Conservation (phyloP, 306 rosid genomes). For the Rosa rugosa region DNA sequence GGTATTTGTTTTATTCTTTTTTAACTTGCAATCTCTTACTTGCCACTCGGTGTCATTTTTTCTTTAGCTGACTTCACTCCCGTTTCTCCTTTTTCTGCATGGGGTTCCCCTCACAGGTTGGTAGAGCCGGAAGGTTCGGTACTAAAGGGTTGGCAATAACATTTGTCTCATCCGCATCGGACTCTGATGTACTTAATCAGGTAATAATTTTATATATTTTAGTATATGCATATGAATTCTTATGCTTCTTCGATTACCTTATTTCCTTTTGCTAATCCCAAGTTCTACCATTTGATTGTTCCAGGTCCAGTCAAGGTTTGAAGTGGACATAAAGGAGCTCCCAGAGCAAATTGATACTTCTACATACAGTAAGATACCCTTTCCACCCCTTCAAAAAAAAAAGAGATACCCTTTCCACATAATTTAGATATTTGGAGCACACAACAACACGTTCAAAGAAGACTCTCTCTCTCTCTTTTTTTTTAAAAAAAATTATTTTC, state of each 20-base stretch:
- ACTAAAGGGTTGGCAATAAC: slow-evolving; percentile 99
- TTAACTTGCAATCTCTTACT: neutral
- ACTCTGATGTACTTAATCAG: slow-evolving; percentile 89
- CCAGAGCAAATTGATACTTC: slow-evolving; percentile 98
- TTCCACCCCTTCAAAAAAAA: too few species aligned
- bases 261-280: neutral
- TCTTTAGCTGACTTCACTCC: neutral
- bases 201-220: slow-evolving; percentile 32
- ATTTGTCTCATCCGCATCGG: slow-evolving; percentile 85
- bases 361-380: slow-evolving; percentile 67
- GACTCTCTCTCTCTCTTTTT: too few species aligned
- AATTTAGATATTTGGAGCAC: neutral
- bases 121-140: slow-evolving; percentile 97
- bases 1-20: slow-evolving; percentile 34
- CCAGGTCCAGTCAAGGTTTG: slow-evolving; percentile 98
- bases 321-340: slow-evolving; percentile 93
- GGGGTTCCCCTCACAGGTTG: slow-evolving; percentile 51
- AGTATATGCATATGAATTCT: neutral
- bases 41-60: neutral
- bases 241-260: neutral
- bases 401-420: neutral
- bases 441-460: neutral
- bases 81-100: neutral
- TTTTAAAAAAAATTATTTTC: neutral
- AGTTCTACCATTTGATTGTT: neutral